Conservation (phyloP, 371 early-diverging fungal genomes). For the Mucor velutinosus region DNA sequence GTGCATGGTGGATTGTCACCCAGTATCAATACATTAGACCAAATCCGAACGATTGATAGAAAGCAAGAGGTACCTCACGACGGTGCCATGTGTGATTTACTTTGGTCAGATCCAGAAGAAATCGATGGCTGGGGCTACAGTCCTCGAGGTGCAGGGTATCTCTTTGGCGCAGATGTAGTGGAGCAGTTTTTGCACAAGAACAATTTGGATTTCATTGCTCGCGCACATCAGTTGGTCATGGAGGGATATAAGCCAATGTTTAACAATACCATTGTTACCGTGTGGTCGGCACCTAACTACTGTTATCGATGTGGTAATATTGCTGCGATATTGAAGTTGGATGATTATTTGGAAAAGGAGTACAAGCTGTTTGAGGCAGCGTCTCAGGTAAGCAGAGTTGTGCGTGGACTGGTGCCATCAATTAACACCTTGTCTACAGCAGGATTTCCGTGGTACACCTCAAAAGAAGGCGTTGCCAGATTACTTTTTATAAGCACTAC, state of each 20-base stretch:
- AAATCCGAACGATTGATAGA: constrained; percentile 97
- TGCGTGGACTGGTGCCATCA: neutral
- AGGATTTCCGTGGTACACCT: constrained; percentile 79
- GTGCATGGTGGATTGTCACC: constrained; percentile 99
- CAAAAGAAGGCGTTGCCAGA: constrained; percentile 87
- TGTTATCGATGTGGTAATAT: constrained; percentile 99
- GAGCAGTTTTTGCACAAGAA: constrained; percentile 88
- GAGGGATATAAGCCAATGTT: constrained; percentile 98
- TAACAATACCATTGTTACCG: constrained; percentile 95
- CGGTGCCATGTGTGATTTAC: constrained; percentile 98
- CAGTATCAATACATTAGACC: constrained; percentile 90
- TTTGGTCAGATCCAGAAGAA: constrained; percentile 99
- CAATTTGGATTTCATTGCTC: constrained; percentile 90
- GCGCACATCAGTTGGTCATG: constrained; percentile 99
- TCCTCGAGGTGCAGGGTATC: constrained; percentile 98
- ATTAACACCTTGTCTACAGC: constrained; percentile 27
- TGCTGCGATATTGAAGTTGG: constrained; percentile 97
- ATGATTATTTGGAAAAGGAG: constrained; percentile 83
- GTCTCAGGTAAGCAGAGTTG: constrained; percentile 53
- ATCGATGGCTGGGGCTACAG: constrained; percentile 95
- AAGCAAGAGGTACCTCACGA: constrained; percentile 99
- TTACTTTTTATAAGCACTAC: constrained; percentile 77
- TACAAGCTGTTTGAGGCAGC: constrained; percentile 90
- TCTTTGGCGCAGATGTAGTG: constrained; percentile 97
- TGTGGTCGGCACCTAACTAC: too few relatives aligned